Base-by-base conservation (phyloP, 495 filamentous ascomycete species). In the Pseudevernia furfuracea region DNA sequence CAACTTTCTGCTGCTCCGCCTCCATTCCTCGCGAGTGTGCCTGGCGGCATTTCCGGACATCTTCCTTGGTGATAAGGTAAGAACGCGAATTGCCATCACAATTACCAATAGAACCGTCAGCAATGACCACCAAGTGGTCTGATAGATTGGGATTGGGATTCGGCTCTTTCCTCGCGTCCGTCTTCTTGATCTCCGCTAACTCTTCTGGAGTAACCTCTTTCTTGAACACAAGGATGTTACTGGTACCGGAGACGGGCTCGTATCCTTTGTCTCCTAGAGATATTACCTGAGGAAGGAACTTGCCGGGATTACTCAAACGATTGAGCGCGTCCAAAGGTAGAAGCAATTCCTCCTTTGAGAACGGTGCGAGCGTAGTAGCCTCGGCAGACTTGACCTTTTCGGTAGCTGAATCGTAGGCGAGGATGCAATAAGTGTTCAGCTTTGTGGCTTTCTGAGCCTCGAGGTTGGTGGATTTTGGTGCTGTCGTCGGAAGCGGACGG, bases 161-260 rank as follows among this genome's bases (percentile, higher is more conserved):
- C 14, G 34, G 46, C 37, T 62, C 23, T 39, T 39, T 41, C n/a
- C 8, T 62, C 17, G 48, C 61, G 28, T 62, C 41, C 37, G 46
- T 60, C 19, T 71, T 38, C 23, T 68, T 58, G 39, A 44, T 63
- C 19, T 67, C 60, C 15, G 67, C 63, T n/a, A 69, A 41, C 2
- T 62, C n/a, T 23, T 59, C 60, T 36, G 66, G 60, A 14, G 75
- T 75, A 19, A 76, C 72, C 17, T 80, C 73, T 69, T 89, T 87
- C 63, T 83, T 83, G 69, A 92, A 91, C 0, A 94, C 82, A 23
- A 92, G 79, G 11, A 92, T 79, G 70, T 92, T 83, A 8, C 81
- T 83, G 62, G 81, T 80, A 10, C 87, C 88, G 6, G 85, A 85
- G 14, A 87, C 82, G 62, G 92, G 88, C 60, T 89, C 87, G 66